These are phyloP conservation scores for Apophysomyces sp. DNA, from an alignment of 371 early-diverging fungal species.

Conservation along the genomic window DNA sequence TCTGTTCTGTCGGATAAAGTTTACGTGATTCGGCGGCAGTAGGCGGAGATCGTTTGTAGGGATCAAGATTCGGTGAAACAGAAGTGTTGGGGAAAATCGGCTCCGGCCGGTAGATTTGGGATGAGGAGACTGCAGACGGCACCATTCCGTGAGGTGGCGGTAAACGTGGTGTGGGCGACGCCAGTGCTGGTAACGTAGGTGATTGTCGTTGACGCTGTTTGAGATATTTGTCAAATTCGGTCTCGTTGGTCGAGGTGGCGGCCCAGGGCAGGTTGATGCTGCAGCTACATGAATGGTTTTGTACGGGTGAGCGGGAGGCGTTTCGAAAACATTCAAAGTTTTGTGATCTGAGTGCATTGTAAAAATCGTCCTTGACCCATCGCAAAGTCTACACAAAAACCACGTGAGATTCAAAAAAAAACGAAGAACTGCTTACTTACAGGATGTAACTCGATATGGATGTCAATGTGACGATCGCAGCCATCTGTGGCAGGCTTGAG, in stretches of 20 bases:
- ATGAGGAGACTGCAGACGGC: neutral
- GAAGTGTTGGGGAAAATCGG: constrained; percentile 26
- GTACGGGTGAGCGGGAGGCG: constrained; percentile 16
- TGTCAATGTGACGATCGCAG: constrained; percentile 16
- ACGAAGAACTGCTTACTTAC: constrained; percentile 19
- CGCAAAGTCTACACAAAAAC: constrained; percentile 19
- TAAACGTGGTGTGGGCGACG: neutral
- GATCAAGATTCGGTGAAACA: constrained; percentile 2
- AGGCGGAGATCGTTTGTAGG: constrained; percentile 1
- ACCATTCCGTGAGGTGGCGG: neutral
- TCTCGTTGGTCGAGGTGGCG: constrained; percentile 13
- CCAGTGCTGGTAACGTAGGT: constrained; percentile 21
- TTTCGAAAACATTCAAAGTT: constrained; percentile 31
- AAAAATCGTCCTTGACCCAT: constrained; percentile 43
- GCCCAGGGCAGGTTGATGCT: constrained; percentile 11
- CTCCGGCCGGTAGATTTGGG: constrained; percentile 32
- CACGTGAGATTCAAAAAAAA: neutral
- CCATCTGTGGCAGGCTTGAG: neutral
- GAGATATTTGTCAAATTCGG: constrained; percentile 31
- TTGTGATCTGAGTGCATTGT: constrained; percentile 33
- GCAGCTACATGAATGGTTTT: constrained; percentile 25
- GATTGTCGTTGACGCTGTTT: constrained; percentile 20
- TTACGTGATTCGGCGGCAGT: neutral
- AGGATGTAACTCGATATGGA: constrained; percentile 40
- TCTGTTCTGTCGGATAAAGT: constrained; percentile 1